Evolutionary conservation across 2,329 filamentous ascomycete genomes (phyloP).

Genomic region (Escovopsis sp.): DNA sequence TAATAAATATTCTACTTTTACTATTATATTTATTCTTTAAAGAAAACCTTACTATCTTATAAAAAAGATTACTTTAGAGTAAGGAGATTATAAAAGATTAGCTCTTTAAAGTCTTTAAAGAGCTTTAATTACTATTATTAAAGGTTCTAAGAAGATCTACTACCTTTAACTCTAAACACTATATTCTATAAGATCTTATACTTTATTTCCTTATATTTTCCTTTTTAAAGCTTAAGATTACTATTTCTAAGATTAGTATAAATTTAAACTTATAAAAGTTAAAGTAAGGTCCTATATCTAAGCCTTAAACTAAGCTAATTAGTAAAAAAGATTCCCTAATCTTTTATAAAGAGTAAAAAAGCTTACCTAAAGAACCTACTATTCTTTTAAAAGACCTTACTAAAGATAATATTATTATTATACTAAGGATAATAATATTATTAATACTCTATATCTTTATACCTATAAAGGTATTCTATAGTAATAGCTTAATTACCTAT

Average conservation of each 20-base stretch:
- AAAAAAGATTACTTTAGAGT: no score
- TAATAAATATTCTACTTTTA: no score
- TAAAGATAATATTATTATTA: background rate
- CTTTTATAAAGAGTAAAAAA: background rate
- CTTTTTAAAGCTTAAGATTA: background rate
- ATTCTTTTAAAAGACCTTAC: background rate
- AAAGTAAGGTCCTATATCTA: background rate
- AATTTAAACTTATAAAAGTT: background rate
- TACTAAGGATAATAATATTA: slow-evolving; percentile 1
- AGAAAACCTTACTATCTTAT: no score
- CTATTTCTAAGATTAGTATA: background rate
- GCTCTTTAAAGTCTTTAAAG: no score
- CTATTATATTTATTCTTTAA: no score
- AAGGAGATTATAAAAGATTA: no score
- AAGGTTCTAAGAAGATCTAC: no score
- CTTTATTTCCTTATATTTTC: background rate
- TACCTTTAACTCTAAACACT: no score
- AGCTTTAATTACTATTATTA: no score
- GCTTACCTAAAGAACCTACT: background rate
- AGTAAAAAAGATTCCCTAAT: background rate
- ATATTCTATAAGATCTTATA: no score
- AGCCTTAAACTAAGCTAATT: no score
- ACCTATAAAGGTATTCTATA: background rate
- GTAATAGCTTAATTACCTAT: no score
- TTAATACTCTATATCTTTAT: slow-evolving; percentile 1